These are phyloP conservation scores for Urostyla sp. DNA, from an alignment of 73 alveolate species.

Conservation along the genomic window DNA sequence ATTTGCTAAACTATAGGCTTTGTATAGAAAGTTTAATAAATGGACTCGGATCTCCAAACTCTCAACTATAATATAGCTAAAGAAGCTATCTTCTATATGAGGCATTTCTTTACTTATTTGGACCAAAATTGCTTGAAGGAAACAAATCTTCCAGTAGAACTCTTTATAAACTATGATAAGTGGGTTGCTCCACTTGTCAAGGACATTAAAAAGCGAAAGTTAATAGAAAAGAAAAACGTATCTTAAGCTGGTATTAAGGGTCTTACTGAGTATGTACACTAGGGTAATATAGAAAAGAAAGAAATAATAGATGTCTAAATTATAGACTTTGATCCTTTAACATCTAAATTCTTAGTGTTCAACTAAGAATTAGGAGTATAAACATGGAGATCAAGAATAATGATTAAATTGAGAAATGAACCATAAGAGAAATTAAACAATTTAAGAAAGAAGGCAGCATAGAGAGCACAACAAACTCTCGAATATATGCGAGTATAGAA, in stretches of 20 bases:
- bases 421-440: background rate
- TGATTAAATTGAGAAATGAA: slow-evolving; percentile 6
- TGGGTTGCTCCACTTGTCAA: background rate
- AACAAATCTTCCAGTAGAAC: slow-evolving; percentile 4
- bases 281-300: background rate
- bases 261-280: slow-evolving; percentile 10
- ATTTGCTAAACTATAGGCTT: background rate
- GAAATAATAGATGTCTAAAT: background rate
- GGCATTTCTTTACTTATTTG: background rate
- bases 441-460: background rate
- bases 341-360: slow-evolving; percentile 4
- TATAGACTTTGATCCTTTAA: slow-evolving; percentile 7
- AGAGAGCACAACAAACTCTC: background rate
- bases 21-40: background rate
- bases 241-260: background rate
- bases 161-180: slow-evolving; percentile 5
- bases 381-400: slow-evolving; percentile 36
- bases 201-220: background rate
- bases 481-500: slow-evolving; percentile 8
- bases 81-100: background rate
- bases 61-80: slow-evolving; percentile 1
- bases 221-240: background rate
- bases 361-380: background rate
- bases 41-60: background rate
- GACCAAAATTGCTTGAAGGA: background rate